Base-by-base conservation (phyloP, 208 protist genomes). In the Acanthamoeba royreba region DNA sequence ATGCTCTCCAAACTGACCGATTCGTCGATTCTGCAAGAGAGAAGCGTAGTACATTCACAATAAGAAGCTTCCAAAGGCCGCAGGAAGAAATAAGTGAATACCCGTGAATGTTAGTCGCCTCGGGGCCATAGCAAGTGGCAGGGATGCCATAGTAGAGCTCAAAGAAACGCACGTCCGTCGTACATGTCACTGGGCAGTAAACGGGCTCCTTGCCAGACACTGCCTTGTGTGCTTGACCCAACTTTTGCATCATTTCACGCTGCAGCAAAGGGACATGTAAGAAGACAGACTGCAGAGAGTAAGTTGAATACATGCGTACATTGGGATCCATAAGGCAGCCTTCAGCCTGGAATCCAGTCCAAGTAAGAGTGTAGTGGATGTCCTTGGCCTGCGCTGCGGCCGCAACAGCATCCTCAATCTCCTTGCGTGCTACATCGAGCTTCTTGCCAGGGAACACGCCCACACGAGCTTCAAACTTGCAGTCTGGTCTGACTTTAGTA, bases 281-380 rank as follows among this genome's bases (percentile, higher is more conserved):
- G 42, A 42, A n/a, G 69, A 25, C 38, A 5, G 11, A 81, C 8
- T 13, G 42, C 15, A 5, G 45, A n/a, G 7, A n/a, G 42, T 7
- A n/a, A 42, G 69, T n/a, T n/a, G 15, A n/a, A 28, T 40, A 58
- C 22, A 22, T 35, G 42, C 11, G 42, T 55, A 92, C 87, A 15
- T 89, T 31, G 43, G 31, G 33, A 19, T 93, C 61, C 15, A 94
- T 94, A 25, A 88, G 33, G 46, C 69, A 96, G 69, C 95, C 95
- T 58, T 96, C 95, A 61, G 95, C 94, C 93, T 95, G 94, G 93
- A 96, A 96, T n/a, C 95, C 95, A 55, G 85, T 96, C 94, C 94
- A 96, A 33, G 69, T 49, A 17, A 96, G 88, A 3, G 11, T 46
- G 47, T 86, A 90, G 28, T 72, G 47, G 11, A 96, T 89, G 19